Base-by-base conservation (phyloP, 1,284 basidiomycete genomes). In the Hypsizygus ulmarius region DNA sequence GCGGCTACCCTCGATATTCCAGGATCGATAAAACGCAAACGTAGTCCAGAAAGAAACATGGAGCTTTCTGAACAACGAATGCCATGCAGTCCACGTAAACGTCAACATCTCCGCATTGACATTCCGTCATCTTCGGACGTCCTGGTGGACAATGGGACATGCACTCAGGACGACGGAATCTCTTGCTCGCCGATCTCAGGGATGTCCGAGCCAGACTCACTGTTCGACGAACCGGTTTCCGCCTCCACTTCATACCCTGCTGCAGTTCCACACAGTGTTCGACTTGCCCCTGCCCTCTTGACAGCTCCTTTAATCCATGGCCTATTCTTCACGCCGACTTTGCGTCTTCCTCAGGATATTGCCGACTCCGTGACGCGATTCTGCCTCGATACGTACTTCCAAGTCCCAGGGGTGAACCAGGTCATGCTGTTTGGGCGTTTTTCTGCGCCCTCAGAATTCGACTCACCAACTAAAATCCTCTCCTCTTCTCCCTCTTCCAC, bases 391-490 rank as follows among this genome's bases (percentile, higher is more conserved):
- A 72, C 71, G 4, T 89, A 84, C 61, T 89, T 90, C 59, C 60
- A 61, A 4, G 62, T 63, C 16, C 67, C 66, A 10, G 58, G 68
- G 36, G 69, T 77, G 36, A 87, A 90, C 59, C 87, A 90, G 61
- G 74, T 87, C 47, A 90, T 90, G 89, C 74, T 90, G 10, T 91
- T 91, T 57, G 82, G 80, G 42, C 76, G 80, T 64, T 59, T 59
- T 35, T 47, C 58, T 14, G 45, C 43, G 40, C 29, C 59, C 10
- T 12, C 15, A 27, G 15, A 16, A n/a, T 14, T 12, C 25, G 15
- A 10, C 32, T 43, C 43, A 18, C 30, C 42, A 1, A 37, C 21
- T 4, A 25, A 4, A 7, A 25, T 7, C 7, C 4, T 3, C 21
- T 4, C 21, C 21, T 4, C 21, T 25, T 25, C 38, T 30, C 15